Evolutionary conservation across 2,329 filamentous ascomycete genomes (phyloP), one percentile per base, ranked within the genome.

Genomic region (Exophiala lecanii-corni): DNA sequence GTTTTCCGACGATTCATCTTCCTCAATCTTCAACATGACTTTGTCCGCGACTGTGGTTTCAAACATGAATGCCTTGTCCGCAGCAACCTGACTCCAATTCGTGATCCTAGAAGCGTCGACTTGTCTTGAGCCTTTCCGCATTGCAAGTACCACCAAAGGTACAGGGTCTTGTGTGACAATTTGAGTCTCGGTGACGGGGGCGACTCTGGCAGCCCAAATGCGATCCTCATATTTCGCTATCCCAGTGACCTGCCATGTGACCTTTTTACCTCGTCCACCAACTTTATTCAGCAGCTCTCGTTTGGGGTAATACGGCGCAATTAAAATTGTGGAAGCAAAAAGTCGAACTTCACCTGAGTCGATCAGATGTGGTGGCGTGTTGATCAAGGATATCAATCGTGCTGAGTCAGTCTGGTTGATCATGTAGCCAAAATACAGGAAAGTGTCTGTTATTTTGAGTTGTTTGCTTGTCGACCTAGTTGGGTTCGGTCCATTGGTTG

Each of bases 381-480:
- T 60, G 47, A 69, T 54, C 34, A 94, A 73, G 4, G 76, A 75
- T 43, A 86, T 76, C 26, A 97, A 72, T 42, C 77, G 79, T 58
- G 85, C 78, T 2, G 82, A 83, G 62, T 92, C 86, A 18, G 77
- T 71, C 36, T 79, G 72, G 30, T 74, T 74, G 53, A 98, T 82
- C 65, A 94, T 79, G 65, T 98, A 97, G 37, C 87, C 88, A 1
- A 92, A 96, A 66, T 91, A 96, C 65, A 89, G 88, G 37, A 95
- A 83, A 1, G 81, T 87, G 61, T 89, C 89, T 63, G 86, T 88
- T 61, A 98, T 87, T 55, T 78, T 75, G 47, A 92, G 73, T 34
- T 67, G 65, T 23, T 69, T 65, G 35, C 65, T 65, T 7, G 62
- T 60, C 1, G 71, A 70, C 30, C 69, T 71, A 7, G 62, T 60